These are phyloP conservation scores for Penicillium tannophilum DNA, from an alignment of 495 filamentous ascomycete species.

Conservation along the genomic window DNA sequence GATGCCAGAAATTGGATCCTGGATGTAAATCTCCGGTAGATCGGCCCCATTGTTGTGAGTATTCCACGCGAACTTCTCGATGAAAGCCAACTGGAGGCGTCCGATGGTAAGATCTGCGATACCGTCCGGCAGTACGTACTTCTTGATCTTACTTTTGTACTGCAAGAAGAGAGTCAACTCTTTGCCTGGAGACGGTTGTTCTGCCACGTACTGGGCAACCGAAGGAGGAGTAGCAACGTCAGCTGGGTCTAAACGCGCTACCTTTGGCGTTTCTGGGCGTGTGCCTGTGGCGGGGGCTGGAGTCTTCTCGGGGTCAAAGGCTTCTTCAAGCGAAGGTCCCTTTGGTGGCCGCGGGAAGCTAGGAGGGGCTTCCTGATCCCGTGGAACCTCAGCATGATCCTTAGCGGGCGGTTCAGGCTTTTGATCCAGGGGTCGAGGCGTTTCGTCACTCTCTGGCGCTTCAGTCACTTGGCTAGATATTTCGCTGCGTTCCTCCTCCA, in stretches of 20 bases:
- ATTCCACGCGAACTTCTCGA: slow-evolving; percentile 99
- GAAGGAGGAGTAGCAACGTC: slow-evolving; percentile 43
- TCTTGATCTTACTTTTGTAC: slow-evolving; percentile 96
- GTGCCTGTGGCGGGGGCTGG: slow-evolving; percentile 32
- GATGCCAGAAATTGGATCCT: slow-evolving; percentile 91
- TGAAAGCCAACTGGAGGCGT: slow-evolving; percentile 92
- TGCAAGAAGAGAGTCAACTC: slow-evolving; percentile 95
- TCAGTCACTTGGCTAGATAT: slow-evolving; percentile 35
- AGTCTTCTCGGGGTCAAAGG: slow-evolving; percentile 54
- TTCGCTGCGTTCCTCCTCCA: slow-evolving; percentile 44
- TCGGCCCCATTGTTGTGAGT: slow-evolving; percentile 92
- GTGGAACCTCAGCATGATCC: slow-evolving; percentile 26
- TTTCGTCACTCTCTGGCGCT: slow-evolving; percentile 44
- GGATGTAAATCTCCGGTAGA: slow-evolving; percentile 95
- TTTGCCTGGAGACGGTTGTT: slow-evolving; percentile 77
- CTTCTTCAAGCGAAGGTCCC: slow-evolving; percentile 37
- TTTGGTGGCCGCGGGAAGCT: slow-evolving; percentile 41
- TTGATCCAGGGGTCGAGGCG: slow-evolving; percentile 59
- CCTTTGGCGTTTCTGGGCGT: slow-evolving; percentile 41
- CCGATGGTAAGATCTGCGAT: slow-evolving; percentile 81
- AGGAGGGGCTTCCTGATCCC: slow-evolving; percentile 21
- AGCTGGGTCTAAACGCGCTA: slow-evolving; percentile 28
- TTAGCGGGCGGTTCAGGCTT: slow-evolving; percentile 52
- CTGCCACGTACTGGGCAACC: slow-evolving; percentile 58
- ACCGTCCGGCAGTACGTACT: slow-evolving; percentile 85